Evolutionary conservation across 371 early-diverging fungal genomes (phyloP), one percentile per base, ranked within the genome.

Genomic region (Choanephora cucurbitarum): DNA sequence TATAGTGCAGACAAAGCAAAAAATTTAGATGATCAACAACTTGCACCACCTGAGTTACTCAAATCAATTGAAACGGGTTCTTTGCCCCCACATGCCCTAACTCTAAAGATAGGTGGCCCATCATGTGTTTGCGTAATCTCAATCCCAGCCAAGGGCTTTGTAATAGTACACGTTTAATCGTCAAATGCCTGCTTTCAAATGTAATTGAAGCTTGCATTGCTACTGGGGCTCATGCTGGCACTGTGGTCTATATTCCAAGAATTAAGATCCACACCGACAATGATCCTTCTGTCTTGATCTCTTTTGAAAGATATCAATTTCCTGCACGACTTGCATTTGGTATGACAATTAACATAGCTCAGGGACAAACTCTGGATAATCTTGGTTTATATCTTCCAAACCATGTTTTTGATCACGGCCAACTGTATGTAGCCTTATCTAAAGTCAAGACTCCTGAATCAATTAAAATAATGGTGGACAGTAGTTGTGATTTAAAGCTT

Each of bases 341-440:
- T n/a, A n/a, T n/a, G n/a, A n/a, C n/a, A n/a, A n/a, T n/a, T n/a
- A n/a, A n/a, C n/a, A n/a, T n/a, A 47, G 21, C 69, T 2, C 73
- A 69, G 60, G 69, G 69, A 2, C 65, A 73, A 42, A 64, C 62
- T 5, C 47, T 69, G 18, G 31, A 53, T 23, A 37, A 4, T 2
- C 56, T 64, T 7, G 69, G 67, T n/a, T 13, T 73, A 3, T 73
- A 68, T 50, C 45, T 70, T 5, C 60, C 60, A 17, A n/a, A n/a
- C n/a, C n/a, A n/a, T n/a, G n/a, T n/a, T n/a, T n/a, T n/a, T n/a
- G n/a, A n/a, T n/a, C n/a, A n/a, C n/a, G n/a, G n/a, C n/a, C n/a
- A n/a, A n/a, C n/a, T n/a, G n/a, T n/a, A n/a, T n/a, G n/a, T n/a
- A n/a, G n/a, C n/a, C n/a, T n/a, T n/a, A n/a, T n/a, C n/a, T n/a